Conservation (phyloP, 208 protist genomes). For the Dictyostelium gargantuum region DNA sequence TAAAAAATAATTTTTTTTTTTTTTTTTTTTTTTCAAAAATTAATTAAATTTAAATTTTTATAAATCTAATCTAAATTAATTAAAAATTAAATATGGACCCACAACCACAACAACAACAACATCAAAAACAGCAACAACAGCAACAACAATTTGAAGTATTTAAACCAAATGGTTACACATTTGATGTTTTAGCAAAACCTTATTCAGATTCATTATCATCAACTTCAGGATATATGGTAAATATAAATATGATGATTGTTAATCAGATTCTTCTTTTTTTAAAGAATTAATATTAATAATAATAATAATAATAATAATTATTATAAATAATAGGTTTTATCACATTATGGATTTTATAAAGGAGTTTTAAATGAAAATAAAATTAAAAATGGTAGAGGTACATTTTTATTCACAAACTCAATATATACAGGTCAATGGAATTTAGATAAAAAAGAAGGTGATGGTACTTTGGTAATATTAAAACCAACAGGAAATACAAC, state of each 20-base stretch:
- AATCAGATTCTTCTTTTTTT: neutral
- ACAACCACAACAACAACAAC: no score
- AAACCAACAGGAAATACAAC: neutral
- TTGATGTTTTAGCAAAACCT: conserved; percentile 4
- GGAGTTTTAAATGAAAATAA: conserved; percentile 2
- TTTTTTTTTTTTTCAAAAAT: no score
- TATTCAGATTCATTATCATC: neutral
- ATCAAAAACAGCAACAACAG: no score
- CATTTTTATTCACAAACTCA: conserved; percentile 11
- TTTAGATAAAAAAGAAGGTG: conserved; percentile 46
- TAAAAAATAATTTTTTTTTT: no score
- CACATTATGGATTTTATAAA: conserved; percentile 61
- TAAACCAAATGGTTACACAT: conserved; percentile 10
- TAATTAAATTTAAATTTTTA: no score
- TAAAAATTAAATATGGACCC: no score
- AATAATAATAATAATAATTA: neutral
- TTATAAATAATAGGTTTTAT: neutral
- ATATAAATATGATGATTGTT: neutral
- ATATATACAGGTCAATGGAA: conserved; percentile 44
- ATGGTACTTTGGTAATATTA: conserved; percentile 14
- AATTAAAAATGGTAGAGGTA: conserved; percentile 27
- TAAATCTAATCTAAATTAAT: no score
- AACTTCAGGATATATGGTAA: neutral
- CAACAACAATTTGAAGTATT: neutral
- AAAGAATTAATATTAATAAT: neutral